Base-by-base conservation (phyloP, 164 flowering plant genomes). In the Sextonia rubra region DNA sequence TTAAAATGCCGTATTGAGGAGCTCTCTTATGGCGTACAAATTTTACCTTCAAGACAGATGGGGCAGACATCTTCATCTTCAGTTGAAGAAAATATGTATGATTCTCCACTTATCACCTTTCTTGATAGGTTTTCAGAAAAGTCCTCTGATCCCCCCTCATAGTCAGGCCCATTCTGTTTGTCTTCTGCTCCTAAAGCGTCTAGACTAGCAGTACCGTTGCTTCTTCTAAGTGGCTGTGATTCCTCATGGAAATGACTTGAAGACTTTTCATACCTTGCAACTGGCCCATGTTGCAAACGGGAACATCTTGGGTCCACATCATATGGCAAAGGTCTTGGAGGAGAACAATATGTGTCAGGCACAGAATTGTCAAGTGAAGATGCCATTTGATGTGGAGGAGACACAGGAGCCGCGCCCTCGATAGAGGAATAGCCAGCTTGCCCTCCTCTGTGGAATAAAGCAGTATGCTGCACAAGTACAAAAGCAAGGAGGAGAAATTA, bases 41-140 rank as follows among this genome's bases (percentile, higher is more conserved):
- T 11, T 55, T 48, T 82, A 95, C 99, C 98, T 86, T 95, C 99
- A 69, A 95, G 97, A 79, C 99, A 95, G 68, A 98, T 95, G 64
- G 98, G 99, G 80, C 99, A 95, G 62, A 93, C 92, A 85, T 92
- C 99, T 80, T 95, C 99, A 25, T 95, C 99, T 69, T 92, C 98
- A 22, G 98, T 80, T 49, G 89, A 83, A 60, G 91, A 73, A 83
- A 91, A 84, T 48, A 87, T 47, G 72, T 83, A 80, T 63, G 83
- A 83, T 80, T 78, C 72, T 63, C 79, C 86, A 75, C 80, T 60
- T 15, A 82, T 62, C 60, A 83, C 23, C 77, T 85, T 87, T 25
- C 86, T 69, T 20, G 81, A 73, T 32, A 86, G 79, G 55, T 82
- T 83, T 75, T 81, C 89, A 24, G 85, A 78, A 68, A 52, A 69